Percentiles rank a stretch among this genome's conserved stretches.
Conservation (phyloP, 495 filamentous ascomycete genomes). For the Podospora australis region DNA sequence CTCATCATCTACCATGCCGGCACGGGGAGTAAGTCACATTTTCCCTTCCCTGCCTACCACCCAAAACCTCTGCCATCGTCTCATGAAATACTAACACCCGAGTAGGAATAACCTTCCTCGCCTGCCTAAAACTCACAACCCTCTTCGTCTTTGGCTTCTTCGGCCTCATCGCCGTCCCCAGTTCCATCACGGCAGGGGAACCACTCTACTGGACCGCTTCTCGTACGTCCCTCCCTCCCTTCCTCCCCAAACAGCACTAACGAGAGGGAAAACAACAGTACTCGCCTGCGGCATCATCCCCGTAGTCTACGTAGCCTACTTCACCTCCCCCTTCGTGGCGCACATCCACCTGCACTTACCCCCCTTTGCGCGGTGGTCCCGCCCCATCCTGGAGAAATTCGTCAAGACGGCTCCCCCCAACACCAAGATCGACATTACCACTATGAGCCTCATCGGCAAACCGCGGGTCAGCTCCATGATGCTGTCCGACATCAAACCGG, state of each 20-base stretch:
- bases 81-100: neutral
- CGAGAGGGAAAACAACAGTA: constrained; percentile 42
- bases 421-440: constrained; percentile 61
- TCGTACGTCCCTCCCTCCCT: constrained; percentile 17
- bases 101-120: constrained; percentile 53
- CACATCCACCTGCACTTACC: constrained; percentile 65
- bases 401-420: constrained; percentile 53
- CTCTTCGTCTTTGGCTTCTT: constrained; percentile 64
- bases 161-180: constrained; percentile 53
- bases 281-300: constrained; percentile 56
- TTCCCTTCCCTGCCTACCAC: neutral
- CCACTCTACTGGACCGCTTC: constrained; percentile 35
- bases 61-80: neutral
- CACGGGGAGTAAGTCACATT: constrained; percentile 38
- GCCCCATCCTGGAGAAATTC: constrained; percentile 60
- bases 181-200: constrained; percentile 44
- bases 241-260: neutral
- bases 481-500: constrained; percentile 45
- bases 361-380: constrained; percentile 59
- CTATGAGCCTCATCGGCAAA: constrained; percentile 59
- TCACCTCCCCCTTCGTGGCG: constrained; percentile 63
- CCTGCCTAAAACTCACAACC: constrained; percentile 60
- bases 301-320: constrained; percentile 58
- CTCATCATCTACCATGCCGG: constrained; percentile 71
- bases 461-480: constrained; percentile 42